Conservation (phyloP, 257 asterid species). For the Datura wrightii region DNA sequence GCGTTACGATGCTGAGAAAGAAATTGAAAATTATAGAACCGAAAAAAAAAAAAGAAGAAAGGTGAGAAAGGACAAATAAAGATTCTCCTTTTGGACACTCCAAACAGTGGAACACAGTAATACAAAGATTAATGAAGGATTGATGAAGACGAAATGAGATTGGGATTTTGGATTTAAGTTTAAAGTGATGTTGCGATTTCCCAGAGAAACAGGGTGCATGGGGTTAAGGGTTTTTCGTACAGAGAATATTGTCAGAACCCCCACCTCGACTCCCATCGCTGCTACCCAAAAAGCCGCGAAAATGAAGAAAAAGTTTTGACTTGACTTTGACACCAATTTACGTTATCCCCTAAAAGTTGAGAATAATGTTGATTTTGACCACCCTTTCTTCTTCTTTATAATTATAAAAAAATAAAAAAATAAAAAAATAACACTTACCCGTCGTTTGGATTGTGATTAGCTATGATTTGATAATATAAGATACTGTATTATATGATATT, state of each 20-base stretch:
- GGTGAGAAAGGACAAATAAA: conserved; percentile 20
- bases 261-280: background rate
- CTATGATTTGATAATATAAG: too few species aligned
- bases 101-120: background rate
- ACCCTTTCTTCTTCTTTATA: background rate
- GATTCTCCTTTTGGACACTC: background rate
- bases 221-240: conserved; percentile 26
- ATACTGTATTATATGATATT: too few species aligned
- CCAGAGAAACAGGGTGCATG: conserved; percentile 23
- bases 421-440: too few species aligned
- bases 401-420: too few species aligned
- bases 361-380: background rate
- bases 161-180: background rate
- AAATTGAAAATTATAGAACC: background rate
- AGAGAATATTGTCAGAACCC: conserved; percentile 29
- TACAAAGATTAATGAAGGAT: background rate
- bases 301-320: conserved; percentile 23
- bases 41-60: background rate
- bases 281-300: conserved; percentile 12
- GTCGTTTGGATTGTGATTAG: too few species aligned
- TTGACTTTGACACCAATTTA: background rate
- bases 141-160: background rate
- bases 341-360: background rate
- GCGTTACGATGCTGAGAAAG: conserved; percentile 2
- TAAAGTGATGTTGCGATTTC: background rate